These are phyloP conservation scores for Leccinum arenicola DNA, from an alignment of 768 basidiomycete genomes.

Conservation along the genomic window DNA sequence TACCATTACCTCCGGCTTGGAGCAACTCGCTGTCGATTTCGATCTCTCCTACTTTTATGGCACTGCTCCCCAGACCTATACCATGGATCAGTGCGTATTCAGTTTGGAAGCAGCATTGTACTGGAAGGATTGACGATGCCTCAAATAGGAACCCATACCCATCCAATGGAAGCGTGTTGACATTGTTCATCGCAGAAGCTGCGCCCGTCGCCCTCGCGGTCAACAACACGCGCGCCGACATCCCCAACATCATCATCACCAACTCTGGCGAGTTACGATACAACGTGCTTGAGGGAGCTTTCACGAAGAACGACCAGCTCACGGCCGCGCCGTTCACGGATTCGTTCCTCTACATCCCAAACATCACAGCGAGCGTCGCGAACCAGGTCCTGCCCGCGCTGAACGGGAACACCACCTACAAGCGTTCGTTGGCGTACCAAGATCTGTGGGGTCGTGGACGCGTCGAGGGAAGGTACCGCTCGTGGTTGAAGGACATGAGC, in stretches of 20 bases:
- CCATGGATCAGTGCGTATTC: slow-evolving; percentile 50
- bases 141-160: slow-evolving; percentile 55
- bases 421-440: background rate
- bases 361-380: slow-evolving; percentile 50
- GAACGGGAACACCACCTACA: slow-evolving; percentile 38
- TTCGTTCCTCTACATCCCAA: slow-evolving; percentile 58
- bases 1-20: slow-evolving; percentile 54
- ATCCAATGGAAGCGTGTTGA: slow-evolving; percentile 56
- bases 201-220: slow-evolving; percentile 53
- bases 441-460: background rate
- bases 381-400: slow-evolving; percentile 50
- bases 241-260: slow-evolving; percentile 62
- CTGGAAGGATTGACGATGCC: background rate
- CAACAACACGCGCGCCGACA: slow-evolving; percentile 60
- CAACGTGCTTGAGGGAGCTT: slow-evolving; percentile 63
- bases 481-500: background rate
- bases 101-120: background rate
- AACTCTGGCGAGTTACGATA: slow-evolving; percentile 67
- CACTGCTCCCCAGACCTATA: slow-evolving; percentile 74
- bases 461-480: background rate
- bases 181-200: slow-evolving; percentile 52
- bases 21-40: slow-evolving; percentile 52
- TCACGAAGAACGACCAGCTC: slow-evolving; percentile 80
- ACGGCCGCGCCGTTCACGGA: slow-evolving; percentile 71
- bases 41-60: slow-evolving; percentile 66